Evolutionary conservation across 192 early-diverging fungal genomes (phyloP).

Genomic region (Coemansia biformis): DNA sequence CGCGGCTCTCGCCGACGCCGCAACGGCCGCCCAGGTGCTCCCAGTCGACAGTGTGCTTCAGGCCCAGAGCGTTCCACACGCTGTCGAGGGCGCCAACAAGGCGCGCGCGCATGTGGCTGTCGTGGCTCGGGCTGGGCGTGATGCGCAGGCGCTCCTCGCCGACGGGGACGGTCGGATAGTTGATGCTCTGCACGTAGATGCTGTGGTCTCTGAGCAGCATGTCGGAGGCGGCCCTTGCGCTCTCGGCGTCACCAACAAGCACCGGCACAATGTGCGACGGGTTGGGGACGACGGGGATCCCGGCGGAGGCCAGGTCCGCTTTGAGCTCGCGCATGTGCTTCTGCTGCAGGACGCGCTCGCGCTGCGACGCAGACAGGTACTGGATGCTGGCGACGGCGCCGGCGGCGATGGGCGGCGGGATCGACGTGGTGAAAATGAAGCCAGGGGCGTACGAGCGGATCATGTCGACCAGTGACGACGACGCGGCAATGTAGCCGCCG

Average conservation of each 20-base stretch:
- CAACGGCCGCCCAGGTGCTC: slow-evolving; percentile 74
- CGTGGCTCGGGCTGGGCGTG: slow-evolving; percentile 96
- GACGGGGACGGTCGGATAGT: slow-evolving; percentile 92
- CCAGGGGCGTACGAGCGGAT: slow-evolving; percentile 96
- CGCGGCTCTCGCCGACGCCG: slow-evolving; percentile 69
- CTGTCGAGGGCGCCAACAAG: slow-evolving; percentile 77
- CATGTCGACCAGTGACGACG: slow-evolving; percentile 85
- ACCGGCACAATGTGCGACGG: slow-evolving; percentile 99
- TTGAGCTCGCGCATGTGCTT: slow-evolving; percentile 88
- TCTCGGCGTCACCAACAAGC: slow-evolving; percentile 93
- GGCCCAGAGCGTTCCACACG: slow-evolving; percentile 82
- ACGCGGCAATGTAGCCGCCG: slow-evolving; percentile 93
- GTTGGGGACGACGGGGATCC: slow-evolving; percentile 96
- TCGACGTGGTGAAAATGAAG: slow-evolving; percentile 98
- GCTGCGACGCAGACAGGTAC: slow-evolving; percentile 78
- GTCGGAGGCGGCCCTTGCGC: slow-evolving; percentile 88
- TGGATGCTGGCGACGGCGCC: slow-evolving; percentile 90
- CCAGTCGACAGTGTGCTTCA: slow-evolving; percentile 87
- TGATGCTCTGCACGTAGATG: slow-evolving; percentile 98
- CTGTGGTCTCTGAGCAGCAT: slow-evolving; percentile 81
- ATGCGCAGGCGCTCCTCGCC: slow-evolving; percentile 97
- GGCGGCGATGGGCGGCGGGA: slow-evolving; percentile 87
- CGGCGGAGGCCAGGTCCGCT: slow-evolving; percentile 66
- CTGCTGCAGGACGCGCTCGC: slow-evolving; percentile 90
- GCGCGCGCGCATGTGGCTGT: slow-evolving; percentile 67